Percentiles rank a stretch among this genome's conserved stretches.
Conservation (phyloP, 495 filamentous ascomycete genomes). For the Acidiella bohemica region DNA sequence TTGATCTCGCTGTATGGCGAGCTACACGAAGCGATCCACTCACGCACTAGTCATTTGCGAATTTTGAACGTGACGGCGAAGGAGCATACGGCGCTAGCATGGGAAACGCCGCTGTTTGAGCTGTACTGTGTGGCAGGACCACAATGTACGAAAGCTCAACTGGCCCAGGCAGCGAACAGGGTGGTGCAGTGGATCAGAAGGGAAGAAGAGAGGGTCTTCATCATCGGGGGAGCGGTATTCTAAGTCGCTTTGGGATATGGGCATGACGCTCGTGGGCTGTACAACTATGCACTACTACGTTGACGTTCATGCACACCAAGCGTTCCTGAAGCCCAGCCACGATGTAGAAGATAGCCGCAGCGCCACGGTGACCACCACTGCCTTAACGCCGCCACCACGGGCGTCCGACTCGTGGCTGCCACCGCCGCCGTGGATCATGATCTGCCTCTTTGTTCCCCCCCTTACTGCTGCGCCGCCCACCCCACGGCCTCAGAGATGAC, state of each 20-base stretch:
- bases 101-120: slow-evolving; percentile 83
- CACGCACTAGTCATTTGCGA: slow-evolving; percentile 69
- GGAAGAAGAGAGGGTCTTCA: slow-evolving; percentile 88
- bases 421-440: too few species aligned
- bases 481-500: too few species aligned
- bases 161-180: slow-evolving; percentile 75
- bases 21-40: slow-evolving; percentile 71
- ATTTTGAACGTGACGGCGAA: slow-evolving; percentile 65
- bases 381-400: too few species aligned
- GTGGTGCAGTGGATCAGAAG: slow-evolving; percentile 77
- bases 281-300: background rate
- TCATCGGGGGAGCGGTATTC: slow-evolving; percentile 77
- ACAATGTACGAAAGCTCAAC: slow-evolving; percentile 56
- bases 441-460: too few species aligned
- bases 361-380: too few species aligned
- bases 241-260: slow-evolving; percentile 6
- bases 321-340: too few species aligned
- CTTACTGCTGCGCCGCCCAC: too few species aligned
- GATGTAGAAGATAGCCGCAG: too few species aligned
- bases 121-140: slow-evolving; percentile 85
- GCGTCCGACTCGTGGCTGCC: too few species aligned
- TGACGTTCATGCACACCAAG: too few species aligned
- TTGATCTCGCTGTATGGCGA: slow-evolving; percentile 73
- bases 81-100: slow-evolving; percentile 67
- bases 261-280: background rate